Conservation (phyloP, 352 stramenopile genomes). For the Pythium rhizo-oryzae region DNA sequence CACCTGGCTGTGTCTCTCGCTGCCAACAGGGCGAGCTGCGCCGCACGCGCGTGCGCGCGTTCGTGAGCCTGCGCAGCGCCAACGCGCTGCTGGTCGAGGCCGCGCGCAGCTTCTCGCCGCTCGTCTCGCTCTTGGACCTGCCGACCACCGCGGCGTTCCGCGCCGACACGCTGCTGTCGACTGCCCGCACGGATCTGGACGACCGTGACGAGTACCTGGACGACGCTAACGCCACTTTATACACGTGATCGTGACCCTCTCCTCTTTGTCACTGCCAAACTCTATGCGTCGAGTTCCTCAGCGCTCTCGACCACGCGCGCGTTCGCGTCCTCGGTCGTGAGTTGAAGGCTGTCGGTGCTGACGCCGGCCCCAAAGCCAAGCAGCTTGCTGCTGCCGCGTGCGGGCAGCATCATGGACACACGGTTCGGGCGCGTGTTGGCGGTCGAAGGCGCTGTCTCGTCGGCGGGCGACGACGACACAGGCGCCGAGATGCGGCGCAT, state of each 20-base stretch:
- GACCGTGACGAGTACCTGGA: constrained; percentile 5
- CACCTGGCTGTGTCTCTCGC: constrained; percentile 1
- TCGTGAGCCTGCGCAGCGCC: constrained; percentile 57
- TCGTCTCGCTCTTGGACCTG: constrained; percentile 48
- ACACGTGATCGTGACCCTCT: constrained; percentile 50
- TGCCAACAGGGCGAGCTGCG: constrained; percentile 50
- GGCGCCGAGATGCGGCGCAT: constrained; percentile 19
- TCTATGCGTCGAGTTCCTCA: constrained; percentile 22
- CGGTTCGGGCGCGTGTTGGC: background rate
- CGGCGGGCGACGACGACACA: background rate
- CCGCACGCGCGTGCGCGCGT: constrained; percentile 50
- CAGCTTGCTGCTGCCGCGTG: background rate
- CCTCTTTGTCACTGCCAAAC: background rate
- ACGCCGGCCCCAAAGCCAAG: background rate
- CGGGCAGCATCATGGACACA: constrained; percentile 14
- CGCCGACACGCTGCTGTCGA: background rate
- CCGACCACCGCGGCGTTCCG: constrained; percentile 16
- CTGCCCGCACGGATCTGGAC: background rate
- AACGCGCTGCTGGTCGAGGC: constrained; percentile 43
- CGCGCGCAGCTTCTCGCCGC: constrained; percentile 48
- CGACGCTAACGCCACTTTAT: constrained; percentile 46
- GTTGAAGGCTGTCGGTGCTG: constrained; percentile 17
- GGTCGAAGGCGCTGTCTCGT: background rate
- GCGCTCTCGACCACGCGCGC: constrained; percentile 19
- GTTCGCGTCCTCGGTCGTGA: constrained; percentile 14